Conservation (phyloP, 2,329 filamentous ascomycete species). For the Colletotrichum limetticola region DNA sequence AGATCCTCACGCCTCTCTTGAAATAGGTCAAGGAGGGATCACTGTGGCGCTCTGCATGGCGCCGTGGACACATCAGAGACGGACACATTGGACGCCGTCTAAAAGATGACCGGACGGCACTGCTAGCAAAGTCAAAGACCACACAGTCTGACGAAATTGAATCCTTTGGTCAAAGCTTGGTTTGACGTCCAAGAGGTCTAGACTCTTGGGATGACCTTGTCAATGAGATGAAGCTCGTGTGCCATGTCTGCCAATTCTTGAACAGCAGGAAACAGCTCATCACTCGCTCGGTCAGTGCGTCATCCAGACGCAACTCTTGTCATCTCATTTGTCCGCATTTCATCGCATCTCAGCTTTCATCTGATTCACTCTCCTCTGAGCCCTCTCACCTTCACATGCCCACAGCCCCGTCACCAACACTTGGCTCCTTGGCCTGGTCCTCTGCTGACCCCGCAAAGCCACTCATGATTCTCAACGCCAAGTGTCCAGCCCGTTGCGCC, state of each 20-base stretch:
- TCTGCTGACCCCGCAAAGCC: conserved; percentile 25
- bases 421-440: conserved; percentile 12
- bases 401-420: conserved; percentile 14
- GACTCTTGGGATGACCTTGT: background rate
- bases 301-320: background rate
- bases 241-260: background rate
- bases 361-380: background rate
- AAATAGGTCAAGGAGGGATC: background rate
- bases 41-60: conserved; percentile 13
- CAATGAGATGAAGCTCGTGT: background rate
- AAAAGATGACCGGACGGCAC: conserved; percentile 10
- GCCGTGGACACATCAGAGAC: conserved; percentile 28
- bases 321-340: background rate
- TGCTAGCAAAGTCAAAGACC: background rate
- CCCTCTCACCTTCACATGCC: conserved; percentile 24
- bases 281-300: background rate
- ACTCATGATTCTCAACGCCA: conserved; percentile 28
- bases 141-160: background rate
- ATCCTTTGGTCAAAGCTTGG: conserved; percentile 18
- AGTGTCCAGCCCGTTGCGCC: conserved; percentile 15
- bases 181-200: background rate
- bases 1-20: background rate
- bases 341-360: background rate
- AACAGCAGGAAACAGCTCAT: background rate
- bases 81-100: conserved; percentile 14